Evolutionary conservation across 768 basidiomycete genomes (phyloP).

Genomic region (Crucibulum laeve): DNA sequence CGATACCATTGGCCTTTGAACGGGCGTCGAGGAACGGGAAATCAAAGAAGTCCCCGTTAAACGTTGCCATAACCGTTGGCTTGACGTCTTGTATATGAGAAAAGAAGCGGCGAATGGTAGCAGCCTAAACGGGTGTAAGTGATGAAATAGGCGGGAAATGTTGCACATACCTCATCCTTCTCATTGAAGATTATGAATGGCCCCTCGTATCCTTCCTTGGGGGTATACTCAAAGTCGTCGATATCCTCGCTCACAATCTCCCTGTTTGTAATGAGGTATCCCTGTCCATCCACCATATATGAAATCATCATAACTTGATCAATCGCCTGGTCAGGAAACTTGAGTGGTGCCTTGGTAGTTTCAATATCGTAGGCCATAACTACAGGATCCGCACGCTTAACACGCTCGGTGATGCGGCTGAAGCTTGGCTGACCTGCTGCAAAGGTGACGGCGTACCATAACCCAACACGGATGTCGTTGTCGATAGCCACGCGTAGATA

Average conservation of each 20-base stretch:
- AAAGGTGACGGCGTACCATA: constrained; percentile 95
- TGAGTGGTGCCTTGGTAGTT: constrained; percentile 98
- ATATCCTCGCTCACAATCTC: constrained; percentile 98
- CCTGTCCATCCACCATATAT: constrained; percentile 98
- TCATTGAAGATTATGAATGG: constrained; percentile 97
- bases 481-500: constrained; percentile 99
- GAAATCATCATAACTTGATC: constrained; percentile 99
- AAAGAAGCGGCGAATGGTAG: constrained; percentile 84
- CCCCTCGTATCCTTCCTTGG: constrained; percentile 96
- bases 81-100: constrained; percentile 90
- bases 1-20: constrained; percentile 83
- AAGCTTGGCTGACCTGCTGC: constrained; percentile 76
- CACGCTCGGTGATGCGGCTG: constrained; percentile 69
- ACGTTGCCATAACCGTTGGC: constrained; percentile 96
- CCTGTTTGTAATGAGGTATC: constrained; percentile 94
- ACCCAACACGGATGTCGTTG: constrained; percentile 92
- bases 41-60: constrained; percentile 99
- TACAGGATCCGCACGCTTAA: constrained; percentile 98
- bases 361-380: constrained; percentile 99
- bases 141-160: background rate
- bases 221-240: constrained; percentile 98
- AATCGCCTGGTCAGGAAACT: constrained; percentile 92
- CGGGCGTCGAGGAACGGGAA: constrained; percentile 94
- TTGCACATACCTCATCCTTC: constrained; percentile 68
- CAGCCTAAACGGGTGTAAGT: constrained; percentile 35